Evolutionary conservation across 768 basidiomycete species (phyloP).

Genomic region (Tulasnella sp.): DNA sequence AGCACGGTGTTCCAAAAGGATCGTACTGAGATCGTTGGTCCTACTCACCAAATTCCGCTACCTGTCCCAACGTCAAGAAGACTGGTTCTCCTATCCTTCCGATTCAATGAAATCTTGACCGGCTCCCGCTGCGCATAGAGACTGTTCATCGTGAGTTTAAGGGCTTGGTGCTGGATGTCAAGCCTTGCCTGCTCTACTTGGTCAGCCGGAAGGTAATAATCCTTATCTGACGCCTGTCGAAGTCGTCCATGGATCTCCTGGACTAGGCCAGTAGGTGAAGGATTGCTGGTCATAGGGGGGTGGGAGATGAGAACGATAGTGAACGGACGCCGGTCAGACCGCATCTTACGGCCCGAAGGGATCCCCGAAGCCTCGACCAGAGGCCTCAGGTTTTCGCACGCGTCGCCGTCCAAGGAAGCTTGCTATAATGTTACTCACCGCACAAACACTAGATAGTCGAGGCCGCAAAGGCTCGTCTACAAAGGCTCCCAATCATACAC

Average conservation of each 20-base stretch:
- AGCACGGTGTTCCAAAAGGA: background rate
- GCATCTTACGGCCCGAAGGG: background rate
- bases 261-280: background rate
- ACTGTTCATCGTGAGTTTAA: background rate
- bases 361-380: too few relatives aligned
- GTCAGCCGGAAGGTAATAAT: constrained; percentile 18
- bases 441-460: too few relatives aligned
- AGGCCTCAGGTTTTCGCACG: too few relatives aligned
- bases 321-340: background rate
- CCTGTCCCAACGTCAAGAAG: constrained; percentile 17
- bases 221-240: background rate
- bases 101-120: background rate
- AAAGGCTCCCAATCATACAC: too few relatives aligned
- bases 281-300: background rate
- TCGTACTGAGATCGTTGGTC: background rate
- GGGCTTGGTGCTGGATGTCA: constrained; percentile 7
- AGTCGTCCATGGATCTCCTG: background rate
- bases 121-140: background rate
- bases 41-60: constrained; percentile 11
- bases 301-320: background rate
- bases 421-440: too few relatives aligned
- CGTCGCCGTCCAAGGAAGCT: too few relatives aligned
- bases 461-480: too few relatives aligned
- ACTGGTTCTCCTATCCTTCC: background rate
- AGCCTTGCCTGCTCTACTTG: constrained; percentile 6